Base-by-base conservation (phyloP, 2,329 filamentous ascomycete species). In the Penicillium sp. region DNA sequence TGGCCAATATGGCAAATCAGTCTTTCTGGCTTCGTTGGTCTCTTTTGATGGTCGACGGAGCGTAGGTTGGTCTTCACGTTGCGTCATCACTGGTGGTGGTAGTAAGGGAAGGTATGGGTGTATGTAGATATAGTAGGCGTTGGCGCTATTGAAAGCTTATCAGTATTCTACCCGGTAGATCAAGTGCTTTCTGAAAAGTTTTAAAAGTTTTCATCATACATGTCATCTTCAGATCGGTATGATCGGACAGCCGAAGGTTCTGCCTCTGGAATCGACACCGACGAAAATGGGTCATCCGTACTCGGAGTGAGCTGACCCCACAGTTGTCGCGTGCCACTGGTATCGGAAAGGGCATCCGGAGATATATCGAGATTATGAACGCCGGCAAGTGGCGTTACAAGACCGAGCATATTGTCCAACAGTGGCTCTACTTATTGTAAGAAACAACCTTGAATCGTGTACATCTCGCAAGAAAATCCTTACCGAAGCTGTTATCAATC, bases 121-220 rank as follows among this genome's bases (percentile, higher is more conserved):
- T 45, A 73, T 67, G 37, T 64, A 71, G 3, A 72, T 64, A 40
- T 73, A 72, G 54, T 73, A 72, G 5, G 70, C 68, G 40, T 72
- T 72, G 19, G 62, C 9, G 45, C 71, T 73, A 40, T 30, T 17
- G 22, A 17, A 37, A 38, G 2, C 19, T 40, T 7, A 19, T 59
- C 13, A 64, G 59, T 17, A 17, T 8, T 24, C 10, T 8, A 5
- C 3, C 19, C 2, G 26, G 50, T 24, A 35, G 0, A 15, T 50
- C 24, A 17, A 19, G 10, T 6, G 17, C n/a, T 59, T 40, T 54
- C 15, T 9, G 13, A 45, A 54, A 7, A 5, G 7, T 56, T 40
- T 17, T 35, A 45, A 54, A 7, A 5, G 7, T 56, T 40, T 17
- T 35, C 9, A 10, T 58, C 67, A 17, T 58, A 72, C 70, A 72